Conservation (phyloP, 257 asterid species). For the Nicotiana tomentosiformis region DNA sequence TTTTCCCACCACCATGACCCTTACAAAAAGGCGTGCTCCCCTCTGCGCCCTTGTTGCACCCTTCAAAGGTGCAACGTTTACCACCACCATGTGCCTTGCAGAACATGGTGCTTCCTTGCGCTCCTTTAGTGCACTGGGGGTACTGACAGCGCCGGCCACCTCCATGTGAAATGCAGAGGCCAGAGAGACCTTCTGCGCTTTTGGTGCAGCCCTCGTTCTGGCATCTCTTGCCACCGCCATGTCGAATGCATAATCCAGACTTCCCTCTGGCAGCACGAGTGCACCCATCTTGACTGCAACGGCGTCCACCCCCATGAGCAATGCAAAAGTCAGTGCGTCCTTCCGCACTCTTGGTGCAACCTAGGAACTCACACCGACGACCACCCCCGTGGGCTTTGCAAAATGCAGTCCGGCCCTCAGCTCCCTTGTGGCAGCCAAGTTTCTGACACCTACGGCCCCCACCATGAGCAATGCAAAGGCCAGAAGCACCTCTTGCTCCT, state of each 20-base stretch:
- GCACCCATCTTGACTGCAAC: slow-evolving; percentile 74
- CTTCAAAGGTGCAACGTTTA: slow-evolving; percentile 59
- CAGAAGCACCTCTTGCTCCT: slow-evolving; percentile 97
- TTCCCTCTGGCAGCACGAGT: slow-evolving; percentile 80
- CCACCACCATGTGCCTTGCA: slow-evolving; percentile 98
- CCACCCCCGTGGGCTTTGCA: slow-evolving; percentile 99
- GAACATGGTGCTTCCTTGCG: slow-evolving; percentile 86
- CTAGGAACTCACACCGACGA: slow-evolving; percentile 74
- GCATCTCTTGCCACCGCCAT: slow-evolving; percentile 98
- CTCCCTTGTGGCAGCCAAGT: slow-evolving; percentile 78
- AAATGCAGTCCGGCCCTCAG: slow-evolving; percentile 94
- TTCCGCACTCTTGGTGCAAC: slow-evolving; percentile 94
- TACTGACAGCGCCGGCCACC: slow-evolving; percentile 90
- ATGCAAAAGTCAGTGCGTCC: slow-evolving; percentile 89
- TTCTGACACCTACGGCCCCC: slow-evolving; percentile 97
- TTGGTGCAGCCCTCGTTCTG: slow-evolving; percentile 67
- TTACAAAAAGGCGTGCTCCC: slow-evolving; percentile 92
- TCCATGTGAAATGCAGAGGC: slow-evolving; percentile 95
- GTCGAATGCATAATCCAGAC: slow-evolving; percentile 90
- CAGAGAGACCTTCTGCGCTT: slow-evolving; percentile 95
- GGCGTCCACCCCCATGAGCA: slow-evolving; percentile 93
- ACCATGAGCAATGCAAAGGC: slow-evolving; percentile 90
- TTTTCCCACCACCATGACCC: slow-evolving; percentile 94
- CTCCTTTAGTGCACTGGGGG: slow-evolving; percentile 66
- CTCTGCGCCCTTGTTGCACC: slow-evolving; percentile 86